Evolutionary conservation across 2,329 filamentous ascomycete genomes (phyloP).

Genomic region (Aspergillus felis): DNA sequence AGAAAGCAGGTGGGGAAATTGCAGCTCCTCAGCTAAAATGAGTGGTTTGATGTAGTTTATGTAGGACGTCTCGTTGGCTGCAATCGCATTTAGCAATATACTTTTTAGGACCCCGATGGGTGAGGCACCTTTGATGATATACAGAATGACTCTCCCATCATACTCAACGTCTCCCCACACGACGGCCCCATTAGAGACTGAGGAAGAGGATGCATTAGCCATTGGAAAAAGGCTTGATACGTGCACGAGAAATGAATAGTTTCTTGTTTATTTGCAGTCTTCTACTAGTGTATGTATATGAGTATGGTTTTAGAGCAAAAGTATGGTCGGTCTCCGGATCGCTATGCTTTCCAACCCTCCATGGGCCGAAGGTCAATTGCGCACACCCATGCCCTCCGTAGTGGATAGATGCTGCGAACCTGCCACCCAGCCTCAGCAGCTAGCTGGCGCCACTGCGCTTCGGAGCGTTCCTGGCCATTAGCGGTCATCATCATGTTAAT

Average conservation of each 20-base stretch:
- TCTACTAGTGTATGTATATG: not conserved
- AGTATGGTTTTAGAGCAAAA: not conserved
- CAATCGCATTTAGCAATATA: not conserved
- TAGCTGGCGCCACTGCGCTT: not conserved
- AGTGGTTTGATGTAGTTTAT: slow-evolving; percentile 8
- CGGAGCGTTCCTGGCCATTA: slow-evolving; percentile 30
- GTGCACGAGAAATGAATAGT: not conserved
- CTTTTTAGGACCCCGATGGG: not conserved
- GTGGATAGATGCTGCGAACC: not conserved
- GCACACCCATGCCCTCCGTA: not conserved
- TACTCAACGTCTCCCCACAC: slow-evolving; percentile 2
- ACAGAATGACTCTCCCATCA: slow-evolving; percentile 4
- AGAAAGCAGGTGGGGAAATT: slow-evolving; percentile 1
- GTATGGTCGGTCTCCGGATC: not conserved
- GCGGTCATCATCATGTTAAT: slow-evolving; percentile 42
- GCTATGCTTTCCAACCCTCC: not conserved
- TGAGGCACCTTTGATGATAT: slow-evolving; percentile 4
- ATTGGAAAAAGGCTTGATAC: no score
- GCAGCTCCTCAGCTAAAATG: slow-evolving; percentile 1
- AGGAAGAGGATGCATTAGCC: not conserved
- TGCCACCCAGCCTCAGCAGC: not conserved
- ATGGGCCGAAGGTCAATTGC: not conserved
- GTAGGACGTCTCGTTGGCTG: slow-evolving; percentile 6
- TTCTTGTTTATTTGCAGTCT: not conserved
- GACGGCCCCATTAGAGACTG: not conserved